phyloP scores from a whole-genome alignment of 345 rosid genomes.

The Dipteronia sinensis region DNA sequence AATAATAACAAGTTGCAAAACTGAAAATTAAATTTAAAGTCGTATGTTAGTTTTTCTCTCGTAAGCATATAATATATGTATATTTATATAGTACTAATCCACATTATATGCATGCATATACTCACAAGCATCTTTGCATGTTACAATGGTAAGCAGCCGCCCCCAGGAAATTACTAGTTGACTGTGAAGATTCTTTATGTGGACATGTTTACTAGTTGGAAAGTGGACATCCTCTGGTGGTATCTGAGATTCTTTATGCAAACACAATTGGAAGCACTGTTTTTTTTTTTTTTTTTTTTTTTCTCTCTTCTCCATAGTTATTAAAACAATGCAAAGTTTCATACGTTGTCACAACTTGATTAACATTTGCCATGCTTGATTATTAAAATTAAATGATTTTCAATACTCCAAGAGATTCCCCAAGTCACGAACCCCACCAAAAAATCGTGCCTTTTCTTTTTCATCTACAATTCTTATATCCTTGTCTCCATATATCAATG shows the following conservation, averaged over 20 bases:
- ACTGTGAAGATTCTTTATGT: not conserved
- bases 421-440: not conserved
- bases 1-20: too few species aligned
- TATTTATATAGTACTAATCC: too few species aligned
- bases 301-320: too few species aligned
- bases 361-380: not conserved
- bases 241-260: too few species aligned
- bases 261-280: too few species aligned
- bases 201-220: not conserved
- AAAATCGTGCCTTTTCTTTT: not conserved
- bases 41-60: too few species aligned
- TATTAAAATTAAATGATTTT: not conserved
- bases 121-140: too few species aligned
- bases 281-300: too few species aligned
- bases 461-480: constrained; percentile 9
- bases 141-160: too few species aligned
- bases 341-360: not conserved
- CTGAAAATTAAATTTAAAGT: too few species aligned
- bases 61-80: too few species aligned
- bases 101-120: too few species aligned
- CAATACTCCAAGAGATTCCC: constrained; percentile 15
- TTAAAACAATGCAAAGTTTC: not conserved
- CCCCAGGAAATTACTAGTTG: not conserved
- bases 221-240: not conserved
- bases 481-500: constrained; percentile 27